These are phyloP conservation scores for Mycena belliarum DNA, from an alignment of 768 basidiomycete genomes.

Conservation along the genomic window DNA sequence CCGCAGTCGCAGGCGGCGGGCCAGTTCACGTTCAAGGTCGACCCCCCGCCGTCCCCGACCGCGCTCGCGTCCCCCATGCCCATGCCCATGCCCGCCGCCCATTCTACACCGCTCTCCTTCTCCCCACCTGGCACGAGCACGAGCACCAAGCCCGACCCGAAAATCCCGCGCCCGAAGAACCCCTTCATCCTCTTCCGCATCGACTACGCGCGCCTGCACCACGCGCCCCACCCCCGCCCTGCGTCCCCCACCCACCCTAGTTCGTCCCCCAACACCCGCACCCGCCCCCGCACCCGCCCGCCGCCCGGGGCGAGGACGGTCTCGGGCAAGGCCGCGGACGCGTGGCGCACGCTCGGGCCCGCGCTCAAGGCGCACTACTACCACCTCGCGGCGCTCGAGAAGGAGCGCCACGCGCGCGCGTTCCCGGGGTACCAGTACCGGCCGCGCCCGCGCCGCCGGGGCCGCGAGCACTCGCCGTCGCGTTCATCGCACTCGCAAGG, in stretches of 20 bases:
- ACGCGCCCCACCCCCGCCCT: too few relatives aligned
- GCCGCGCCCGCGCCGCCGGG: neutral
- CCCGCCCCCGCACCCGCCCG: too few relatives aligned
- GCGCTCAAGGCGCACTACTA: slow-evolving; percentile 2
- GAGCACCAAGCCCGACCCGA: neutral
- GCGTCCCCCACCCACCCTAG: too few relatives aligned
- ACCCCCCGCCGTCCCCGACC: neutral
- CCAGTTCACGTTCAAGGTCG: slow-evolving; percentile 4
- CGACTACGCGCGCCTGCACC: slow-evolving; percentile 5
- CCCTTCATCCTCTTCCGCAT: slow-evolving; percentile 19
- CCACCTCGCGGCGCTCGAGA: slow-evolving; percentile 8
- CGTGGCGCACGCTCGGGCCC: slow-evolving; percentile 2
- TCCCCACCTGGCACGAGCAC: neutral
- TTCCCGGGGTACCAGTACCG: slow-evolving; percentile 20
- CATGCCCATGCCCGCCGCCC: neutral
- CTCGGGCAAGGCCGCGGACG: slow-evolving; percentile 14
- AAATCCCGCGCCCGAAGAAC: slow-evolving; percentile 16
- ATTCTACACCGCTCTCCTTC: neutral
- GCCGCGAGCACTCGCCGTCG: too few relatives aligned
- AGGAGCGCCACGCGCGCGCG: slow-evolving; percentile 5
- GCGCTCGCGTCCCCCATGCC: neutral
- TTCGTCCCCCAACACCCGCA: too few relatives aligned
- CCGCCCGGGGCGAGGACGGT: too few relatives aligned
- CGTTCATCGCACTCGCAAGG: too few relatives aligned
- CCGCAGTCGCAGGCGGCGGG: neutral